Evolutionary conservation across 257 asterid genomes (phyloP), one percentile per base, ranked within the genome.

Genomic region (Nicotiana benthamiana): DNA sequence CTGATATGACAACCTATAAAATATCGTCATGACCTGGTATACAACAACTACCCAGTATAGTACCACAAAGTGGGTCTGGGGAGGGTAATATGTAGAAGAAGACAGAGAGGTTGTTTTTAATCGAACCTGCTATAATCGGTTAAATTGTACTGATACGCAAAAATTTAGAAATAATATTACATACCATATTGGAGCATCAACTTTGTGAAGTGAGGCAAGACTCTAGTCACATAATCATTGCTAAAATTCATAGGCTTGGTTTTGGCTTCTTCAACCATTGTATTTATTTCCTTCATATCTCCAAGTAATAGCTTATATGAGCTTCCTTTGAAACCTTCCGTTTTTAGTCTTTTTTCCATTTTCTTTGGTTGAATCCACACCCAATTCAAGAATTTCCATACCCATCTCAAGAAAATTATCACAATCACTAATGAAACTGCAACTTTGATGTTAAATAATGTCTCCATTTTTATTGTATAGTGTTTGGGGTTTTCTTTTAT

Each of bases 281-380:
- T 17, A 51, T 32, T 62, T 0, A 79, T 18, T 10, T 79, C 75
- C 10, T 48, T 62, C 16, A 79, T 52, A 28, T 79, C 82, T 61
- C 76, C 76, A 79, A 40, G 36, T 26, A 79, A 60, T 16, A 79
- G 12, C n/a, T 48, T 79, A 10, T 79, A 79, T 12, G 40, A 24
- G 9, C 27, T 79, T 46, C 82, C 82, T 22, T 46, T 79, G 6
- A 79, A 48, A 27, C 82, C 82, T 18, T 79, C 75, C 7, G 13
- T 22, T 26, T 34, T 79, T 11, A 79, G 60, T 36, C 40, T 34
- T 17, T 63, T 62, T 51, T 79, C 75, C 63, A 79, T 2, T 15
- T 79, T 79, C 28, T 27, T 79, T 17, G 82, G 76, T 51, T 65
- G 8, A 79, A 79, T 56, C 81, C 81, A 77, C 4, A 62, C 57